phyloP scores from a whole-genome alignment of 1,284 basidiomycete species.

The Puccinia brachypodii region DNA sequence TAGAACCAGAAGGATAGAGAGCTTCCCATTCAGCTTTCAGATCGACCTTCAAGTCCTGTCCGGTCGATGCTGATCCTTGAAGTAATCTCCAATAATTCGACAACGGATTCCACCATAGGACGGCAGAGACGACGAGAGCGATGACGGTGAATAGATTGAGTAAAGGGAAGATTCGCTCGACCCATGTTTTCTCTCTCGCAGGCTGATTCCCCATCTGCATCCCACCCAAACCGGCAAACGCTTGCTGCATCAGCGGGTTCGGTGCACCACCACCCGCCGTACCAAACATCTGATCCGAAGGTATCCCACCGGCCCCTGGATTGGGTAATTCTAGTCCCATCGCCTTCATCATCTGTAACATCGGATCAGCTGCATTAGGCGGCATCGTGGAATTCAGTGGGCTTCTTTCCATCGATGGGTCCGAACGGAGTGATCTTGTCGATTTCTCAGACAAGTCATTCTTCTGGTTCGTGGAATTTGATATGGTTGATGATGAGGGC shows the following conservation, averaged over 20 bases:
- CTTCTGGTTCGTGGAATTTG: neutral
- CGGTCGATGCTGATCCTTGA: neutral
- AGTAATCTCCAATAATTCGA: slow-evolving; percentile 23
- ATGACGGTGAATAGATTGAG: slow-evolving; percentile 19
- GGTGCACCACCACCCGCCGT: neutral
- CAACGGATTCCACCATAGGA: slow-evolving; percentile 34
- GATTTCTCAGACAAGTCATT: neutral
- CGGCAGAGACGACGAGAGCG: slow-evolving; percentile 10
- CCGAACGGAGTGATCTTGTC: neutral
- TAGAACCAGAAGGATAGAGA: slow-evolving; percentile 32
- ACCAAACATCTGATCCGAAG: slow-evolving; percentile 22
- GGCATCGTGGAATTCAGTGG: neutral
- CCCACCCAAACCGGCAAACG: slow-evolving; percentile 19
- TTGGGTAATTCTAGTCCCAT: slow-evolving; percentile 46
- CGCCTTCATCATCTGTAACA: slow-evolving; percentile 46
- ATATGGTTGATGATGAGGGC: slow-evolving; percentile 8
- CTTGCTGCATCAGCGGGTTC: slow-evolving; percentile 36
- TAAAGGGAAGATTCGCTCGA: slow-evolving; percentile 31
- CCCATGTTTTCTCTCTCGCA: slow-evolving; percentile 7
- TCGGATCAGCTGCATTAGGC: slow-evolving; percentile 13
- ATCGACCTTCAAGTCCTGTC: neutral
- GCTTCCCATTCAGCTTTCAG: slow-evolving; percentile 36
- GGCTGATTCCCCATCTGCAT: slow-evolving; percentile 16
- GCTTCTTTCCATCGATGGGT: neutral
- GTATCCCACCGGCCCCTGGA: neutral